Base-by-base conservation (phyloP, 108 stramenopile species). In the Poteriospumella lacustris region DNA sequence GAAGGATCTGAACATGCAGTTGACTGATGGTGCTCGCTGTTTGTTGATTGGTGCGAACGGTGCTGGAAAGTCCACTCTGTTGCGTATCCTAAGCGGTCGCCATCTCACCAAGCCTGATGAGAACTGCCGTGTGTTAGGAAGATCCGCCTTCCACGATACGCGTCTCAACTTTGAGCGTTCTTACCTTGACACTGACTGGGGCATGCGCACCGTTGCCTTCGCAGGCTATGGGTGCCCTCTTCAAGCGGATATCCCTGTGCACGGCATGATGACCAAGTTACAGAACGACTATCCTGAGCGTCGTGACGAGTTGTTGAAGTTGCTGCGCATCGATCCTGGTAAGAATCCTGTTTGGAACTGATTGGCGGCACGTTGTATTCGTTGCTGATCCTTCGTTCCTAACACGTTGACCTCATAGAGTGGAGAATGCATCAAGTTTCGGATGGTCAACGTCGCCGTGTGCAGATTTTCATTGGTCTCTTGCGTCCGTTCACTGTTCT, bases 201-300 rank as follows among this genome's bases (percentile, higher is more conserved):
- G 97, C 0, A 94, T 95, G 91, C 87, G 93, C n/a, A 94, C 93
- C 0, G 91, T 97, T 15, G 94, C 96, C 15, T 99, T 99, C 83
- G 98, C 96, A 0, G 97, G 96, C 24, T 88, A 89, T 44, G 83
- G 81, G 15, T 80, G 83, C 0, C 85, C 87, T 33, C 76, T 89
- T 36, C 86, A 85, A 85, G 96, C 97, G 1, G 96, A 97, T 81
- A 96, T 97, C 72, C 85, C 92, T 43, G 96, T 97, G 39, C 62
- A 33, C 28, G 81, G 89, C 67, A 99, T 99, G 98, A 97, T 97
- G 96, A 90, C 86, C 76, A 90, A 92, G 67, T 59, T 95, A 43
- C 98, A 99, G 87, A 78, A 89, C 43, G 83, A 88, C n/a, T 93
- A 94, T 80, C 94, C 95, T 0, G 97, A 97, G 83, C 86, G 98